Evolutionary conservation across 352 stramenopile species (phyloP).

Genomic region (Pythium sukuiense): DNA sequence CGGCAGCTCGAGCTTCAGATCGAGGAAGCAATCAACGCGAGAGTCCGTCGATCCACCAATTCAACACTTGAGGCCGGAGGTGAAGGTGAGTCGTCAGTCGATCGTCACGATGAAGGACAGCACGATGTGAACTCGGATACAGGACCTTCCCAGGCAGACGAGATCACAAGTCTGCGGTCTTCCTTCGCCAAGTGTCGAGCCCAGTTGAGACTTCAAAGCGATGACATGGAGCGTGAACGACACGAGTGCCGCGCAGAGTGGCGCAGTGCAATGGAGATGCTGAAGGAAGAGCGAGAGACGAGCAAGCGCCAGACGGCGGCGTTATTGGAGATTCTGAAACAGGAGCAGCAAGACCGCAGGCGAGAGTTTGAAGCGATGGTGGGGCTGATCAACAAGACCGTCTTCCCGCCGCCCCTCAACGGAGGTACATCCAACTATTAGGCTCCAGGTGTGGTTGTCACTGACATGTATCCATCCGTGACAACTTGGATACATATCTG

Average conservation of each 20-base stretch:
- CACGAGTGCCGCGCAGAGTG: not conserved
- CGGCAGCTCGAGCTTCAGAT: not conserved
- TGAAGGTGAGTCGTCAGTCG: too few species aligned
- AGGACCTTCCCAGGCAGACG: too few species aligned
- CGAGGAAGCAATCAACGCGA: not conserved
- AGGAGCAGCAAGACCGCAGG: not conserved
- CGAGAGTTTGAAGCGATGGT: not conserved
- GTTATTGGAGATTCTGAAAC: not conserved
- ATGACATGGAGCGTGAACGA: not conserved
- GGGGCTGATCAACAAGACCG: not conserved
- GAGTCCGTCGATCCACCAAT: too few species aligned
- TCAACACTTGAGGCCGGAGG: too few species aligned
- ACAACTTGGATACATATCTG: too few species aligned
- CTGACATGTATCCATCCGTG: too few species aligned
- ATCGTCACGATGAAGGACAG: too few species aligned
- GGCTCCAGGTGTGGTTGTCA: too few species aligned
- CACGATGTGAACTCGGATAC: too few species aligned
- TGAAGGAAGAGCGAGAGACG: not conserved
- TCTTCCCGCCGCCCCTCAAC: not conserved
- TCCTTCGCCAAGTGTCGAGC: not conserved
- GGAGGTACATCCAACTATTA: too few species aligned
- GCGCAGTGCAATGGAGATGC: not conserved
- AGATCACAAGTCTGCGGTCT: not conserved
- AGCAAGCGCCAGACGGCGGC: not conserved
- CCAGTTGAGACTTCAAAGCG: not conserved